Conservation (phyloP, 2,329 filamentous ascomycete species). For the Coniella lustricola region DNA sequence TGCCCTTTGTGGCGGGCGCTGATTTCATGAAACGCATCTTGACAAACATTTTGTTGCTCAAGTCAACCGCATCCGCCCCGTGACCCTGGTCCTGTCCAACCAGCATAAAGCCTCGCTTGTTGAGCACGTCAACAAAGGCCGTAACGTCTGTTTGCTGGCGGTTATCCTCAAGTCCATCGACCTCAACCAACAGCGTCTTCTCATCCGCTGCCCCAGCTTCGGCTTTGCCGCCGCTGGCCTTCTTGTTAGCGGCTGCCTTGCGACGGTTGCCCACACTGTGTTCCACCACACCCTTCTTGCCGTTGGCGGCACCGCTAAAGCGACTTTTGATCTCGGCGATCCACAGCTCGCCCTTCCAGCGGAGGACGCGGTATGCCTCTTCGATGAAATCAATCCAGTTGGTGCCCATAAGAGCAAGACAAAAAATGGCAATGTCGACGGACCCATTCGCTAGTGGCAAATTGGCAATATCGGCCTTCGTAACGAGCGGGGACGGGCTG, state of each 20-base stretch:
- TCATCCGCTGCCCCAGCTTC: conserved; percentile 42
- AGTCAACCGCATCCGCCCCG: conserved; percentile 58
- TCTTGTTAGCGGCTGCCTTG: conserved; percentile 33
- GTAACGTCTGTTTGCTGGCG: conserved; percentile 76
- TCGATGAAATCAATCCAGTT: conserved; percentile 98
- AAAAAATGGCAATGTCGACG: conserved; percentile 88
- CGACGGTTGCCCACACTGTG: conserved; percentile 67
- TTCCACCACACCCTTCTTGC: conserved; percentile 43
- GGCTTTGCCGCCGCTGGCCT: conserved; percentile 37
- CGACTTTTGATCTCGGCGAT: conserved; percentile 88
- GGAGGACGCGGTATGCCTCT: conserved; percentile 85
- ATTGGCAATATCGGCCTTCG: conserved; percentile 79
- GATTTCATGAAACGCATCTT: conserved; percentile 91
- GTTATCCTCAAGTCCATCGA: conserved; percentile 58
- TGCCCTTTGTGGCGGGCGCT: conserved; percentile 67
- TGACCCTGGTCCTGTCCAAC: conserved; percentile 60
- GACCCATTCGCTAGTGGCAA: conserved; percentile 68
- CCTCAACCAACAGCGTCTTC: conserved; percentile 58
- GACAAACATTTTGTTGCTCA: conserved; percentile 97
- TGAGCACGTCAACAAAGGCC: conserved; percentile 77
- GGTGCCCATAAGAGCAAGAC: conserved; percentile 94
- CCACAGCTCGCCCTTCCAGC: conserved; percentile 95
- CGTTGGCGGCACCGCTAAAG: conserved; percentile 53
- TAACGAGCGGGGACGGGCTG: conserved; percentile 68
- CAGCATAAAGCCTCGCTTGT: conserved; percentile 76